Evolutionary conservation across 2,329 filamentous ascomycete species (phyloP).

Genomic region (Stromatinia cepivora): DNA sequence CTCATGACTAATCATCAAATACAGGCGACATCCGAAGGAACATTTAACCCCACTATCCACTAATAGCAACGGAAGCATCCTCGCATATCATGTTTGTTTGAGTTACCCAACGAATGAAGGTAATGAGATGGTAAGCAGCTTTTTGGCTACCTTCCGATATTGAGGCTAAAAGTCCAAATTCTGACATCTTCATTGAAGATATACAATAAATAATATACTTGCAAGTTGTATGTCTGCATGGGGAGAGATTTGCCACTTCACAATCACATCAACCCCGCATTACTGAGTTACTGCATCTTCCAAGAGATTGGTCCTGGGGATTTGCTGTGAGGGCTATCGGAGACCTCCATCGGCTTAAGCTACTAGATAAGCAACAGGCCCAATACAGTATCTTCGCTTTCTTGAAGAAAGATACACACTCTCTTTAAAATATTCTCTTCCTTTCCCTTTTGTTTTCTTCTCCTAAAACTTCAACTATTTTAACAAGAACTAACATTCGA

Average conservation of each 20-base stretch:
- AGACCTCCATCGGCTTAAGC: conserved; percentile 20
- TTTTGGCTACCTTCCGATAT: neutral
- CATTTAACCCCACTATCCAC: conserved; percentile 19
- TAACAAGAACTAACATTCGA: neutral
- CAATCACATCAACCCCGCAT: conserved; percentile 19
- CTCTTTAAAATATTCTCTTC: neutral
- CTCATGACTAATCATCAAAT: neutral
- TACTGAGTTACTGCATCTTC: neutral
- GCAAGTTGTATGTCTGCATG: neutral
- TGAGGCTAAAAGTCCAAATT: neutral
- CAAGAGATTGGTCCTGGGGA: neutral
- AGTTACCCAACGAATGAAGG: conserved; percentile 26
- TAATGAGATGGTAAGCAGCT: conserved; percentile 24
- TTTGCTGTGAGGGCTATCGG: conserved; percentile 15
- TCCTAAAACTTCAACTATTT: neutral
- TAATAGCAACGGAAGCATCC: conserved; percentile 1
- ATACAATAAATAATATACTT: neutral
- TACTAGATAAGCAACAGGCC: conserved; percentile 19
- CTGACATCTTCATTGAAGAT: neutral
- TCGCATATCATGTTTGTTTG: conserved; percentile 28
- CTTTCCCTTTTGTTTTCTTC: neutral
- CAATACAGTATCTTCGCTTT: conserved; percentile 17
- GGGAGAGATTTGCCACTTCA: neutral
- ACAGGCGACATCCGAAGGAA: conserved; percentile 12
- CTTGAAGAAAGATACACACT: neutral